Evolutionary conservation across 495 filamentous ascomycete genomes (phyloP).

Genomic region (Xylaria palmicola): DNA sequence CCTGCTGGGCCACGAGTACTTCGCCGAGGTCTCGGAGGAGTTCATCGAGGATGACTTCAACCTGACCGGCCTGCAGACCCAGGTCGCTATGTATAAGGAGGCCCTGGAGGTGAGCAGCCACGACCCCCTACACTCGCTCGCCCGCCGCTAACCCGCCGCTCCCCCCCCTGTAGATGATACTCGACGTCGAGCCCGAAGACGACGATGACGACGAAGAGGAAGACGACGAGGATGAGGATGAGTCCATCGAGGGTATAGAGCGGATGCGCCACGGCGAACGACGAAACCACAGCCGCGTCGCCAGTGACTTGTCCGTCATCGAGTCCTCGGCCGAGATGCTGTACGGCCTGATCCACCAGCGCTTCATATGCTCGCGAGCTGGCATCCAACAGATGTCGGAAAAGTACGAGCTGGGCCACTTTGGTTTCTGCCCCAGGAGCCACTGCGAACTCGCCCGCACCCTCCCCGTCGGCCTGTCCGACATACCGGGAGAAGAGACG

Average conservation of each 20-base stretch:
- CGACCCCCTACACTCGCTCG: not conserved
- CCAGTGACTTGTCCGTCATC: slow-evolving; percentile 88
- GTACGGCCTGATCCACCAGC: slow-evolving; percentile 96
- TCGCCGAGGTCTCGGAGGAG: slow-evolving; percentile 96
- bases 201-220: slow-evolving; percentile 87
- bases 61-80: slow-evolving; percentile 87
- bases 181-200: slow-evolving; percentile 95
- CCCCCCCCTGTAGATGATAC: slow-evolving; percentile 79
- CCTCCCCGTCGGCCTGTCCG: slow-evolving; percentile 86
- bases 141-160: slow-evolving; percentile 18
- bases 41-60: slow-evolving; percentile 99
- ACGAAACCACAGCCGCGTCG: slow-evolving; percentile 80
- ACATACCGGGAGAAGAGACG: slow-evolving; percentile 93
- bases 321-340: slow-evolving; percentile 96
- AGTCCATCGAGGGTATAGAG: slow-evolving; percentile 68
- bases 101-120: slow-evolving; percentile 55
- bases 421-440: slow-evolving; percentile 88
- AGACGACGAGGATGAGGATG: slow-evolving; percentile 76
- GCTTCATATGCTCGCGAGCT: slow-evolving; percentile 95
- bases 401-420: slow-evolving; percentile 95
- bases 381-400: slow-evolving; percentile 99
- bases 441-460: slow-evolving; percentile 84
- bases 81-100: slow-evolving; percentile 99
- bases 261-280: slow-evolving; percentile 57
- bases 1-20: slow-evolving; percentile 94